Evolutionary conservation across 768 basidiomycete genomes (phyloP).

Genomic region (Xerocomellus amylosporus): DNA sequence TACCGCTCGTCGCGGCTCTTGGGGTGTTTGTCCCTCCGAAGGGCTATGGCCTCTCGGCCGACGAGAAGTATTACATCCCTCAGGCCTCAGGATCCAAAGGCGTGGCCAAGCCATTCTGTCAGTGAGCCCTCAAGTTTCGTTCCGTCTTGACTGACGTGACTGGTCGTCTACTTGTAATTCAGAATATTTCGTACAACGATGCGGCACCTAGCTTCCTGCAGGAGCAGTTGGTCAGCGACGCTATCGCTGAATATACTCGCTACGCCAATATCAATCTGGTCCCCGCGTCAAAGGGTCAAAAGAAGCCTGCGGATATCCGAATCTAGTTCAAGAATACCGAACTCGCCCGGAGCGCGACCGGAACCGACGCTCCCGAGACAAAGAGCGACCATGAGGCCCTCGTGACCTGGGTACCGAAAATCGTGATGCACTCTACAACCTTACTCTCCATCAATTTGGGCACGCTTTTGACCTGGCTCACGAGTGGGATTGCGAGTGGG

Average conservation of each 20-base stretch:
- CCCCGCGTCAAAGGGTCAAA: too few relatives aligned
- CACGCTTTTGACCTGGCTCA: background rate
- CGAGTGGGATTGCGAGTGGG: background rate
- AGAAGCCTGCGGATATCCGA: background rate
- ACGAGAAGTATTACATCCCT: background rate
- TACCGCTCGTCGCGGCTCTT: background rate
- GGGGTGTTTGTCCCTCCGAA: background rate
- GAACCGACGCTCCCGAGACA: background rate
- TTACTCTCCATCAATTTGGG: background rate
- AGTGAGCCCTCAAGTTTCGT: background rate
- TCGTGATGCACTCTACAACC: too few relatives aligned
- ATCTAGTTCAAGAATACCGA: background rate
- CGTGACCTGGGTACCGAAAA: background rate
- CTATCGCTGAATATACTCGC: background rate
- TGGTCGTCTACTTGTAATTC: background rate
- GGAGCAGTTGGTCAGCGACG: background rate
- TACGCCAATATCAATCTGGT: background rate
- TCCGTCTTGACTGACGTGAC: background rate
- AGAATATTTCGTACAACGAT: background rate
- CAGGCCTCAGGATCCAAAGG: background rate
- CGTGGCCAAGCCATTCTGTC: background rate
- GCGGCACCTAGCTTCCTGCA: background rate
- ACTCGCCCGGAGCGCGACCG: background rate
- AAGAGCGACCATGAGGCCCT: background rate
- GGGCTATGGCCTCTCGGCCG: too few relatives aligned